Base-by-base conservation (phyloP, 2,329 filamentous ascomycete genomes). In the Arachnomyces sp. region DNA sequence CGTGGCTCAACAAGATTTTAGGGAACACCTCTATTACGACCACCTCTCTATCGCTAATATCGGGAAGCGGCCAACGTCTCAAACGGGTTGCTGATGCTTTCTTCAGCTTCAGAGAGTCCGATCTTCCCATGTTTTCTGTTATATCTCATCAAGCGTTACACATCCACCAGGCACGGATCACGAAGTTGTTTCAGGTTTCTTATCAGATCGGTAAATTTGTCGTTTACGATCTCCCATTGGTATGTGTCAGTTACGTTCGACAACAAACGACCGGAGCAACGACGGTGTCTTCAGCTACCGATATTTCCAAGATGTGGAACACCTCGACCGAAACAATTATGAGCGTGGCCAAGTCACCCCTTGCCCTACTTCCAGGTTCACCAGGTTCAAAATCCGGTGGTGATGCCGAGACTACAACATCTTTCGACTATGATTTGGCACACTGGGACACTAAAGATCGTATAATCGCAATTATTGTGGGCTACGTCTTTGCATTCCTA, bases 401-500 rank as follows among this genome's bases (percentile, higher is more conserved):
- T 25, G 9, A 25, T 25, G 9, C 20, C 20, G 5, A 25, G 20
- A 9, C 20, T 9, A 34, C 48, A 25, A 39, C 57, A 7, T 60
- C 15, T 34, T 58, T 77, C 11, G 72, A 83, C 51, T 72, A 75
- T 6, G 71, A 68, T 17, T 63, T 87, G 38, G 79, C 79, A 1
- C 72, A 77, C 39, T 90, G 84, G 84, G 73, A 75, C 18, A 69
- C 72, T 12, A 82, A 84, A 43, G 79, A 83, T 58, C 71, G 79
- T 16, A 61, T 73, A n/a, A 70, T 81, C 65, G 88, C 90, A 11
- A 84, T 94, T 30, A 53, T 88, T 2, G 73, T 82, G 35, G 92
- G 92, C 9, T 98, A 98, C 57, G 56, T 79, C 0, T 81, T 88
- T 34, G 73, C 94, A 30, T 85, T 82, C 8, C 55, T 84, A 33